A percentile compares a stretch with the other conserved stretches of the same genome.
These are phyloP conservation scores for Theileria sp. DNA, from an alignment of 169 alveolate species.

Conservation along the genomic window DNA sequence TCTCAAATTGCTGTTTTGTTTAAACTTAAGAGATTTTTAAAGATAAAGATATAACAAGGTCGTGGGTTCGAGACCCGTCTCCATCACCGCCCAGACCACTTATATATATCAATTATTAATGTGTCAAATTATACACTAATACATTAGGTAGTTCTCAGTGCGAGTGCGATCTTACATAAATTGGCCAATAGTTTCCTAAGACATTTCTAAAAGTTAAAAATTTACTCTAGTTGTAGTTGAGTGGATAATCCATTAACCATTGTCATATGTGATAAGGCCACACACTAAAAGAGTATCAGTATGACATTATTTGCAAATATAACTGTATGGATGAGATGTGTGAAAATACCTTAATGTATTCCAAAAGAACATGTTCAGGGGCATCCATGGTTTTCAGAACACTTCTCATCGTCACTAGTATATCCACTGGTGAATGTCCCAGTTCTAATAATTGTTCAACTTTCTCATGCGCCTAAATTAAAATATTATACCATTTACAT, in stretches of 20 bases:
- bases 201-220: background rate
- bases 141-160: conserved; percentile 20
- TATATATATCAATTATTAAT: background rate
- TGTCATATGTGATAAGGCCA: conserved; percentile 62
- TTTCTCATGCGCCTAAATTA: conserved; percentile 60
- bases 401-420: conserved; percentile 70
- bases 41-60: too few relatives aligned
- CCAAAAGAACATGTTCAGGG: conserved; percentile 75
- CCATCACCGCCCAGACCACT: background rate
- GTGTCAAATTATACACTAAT: background rate
- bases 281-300: background rate
- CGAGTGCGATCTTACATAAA: conserved; percentile 54
- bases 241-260: conserved; percentile 56
- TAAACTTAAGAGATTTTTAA: too few relatives aligned
- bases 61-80: background rate
- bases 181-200: conserved; percentile 55
- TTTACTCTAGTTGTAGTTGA: conserved; percentile 54
- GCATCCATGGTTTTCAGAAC: conserved; percentile 69
- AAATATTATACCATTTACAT: background rate
- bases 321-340: background rate
- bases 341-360: conserved; percentile 59
- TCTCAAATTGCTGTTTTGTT: too few relatives aligned
- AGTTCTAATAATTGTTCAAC: conserved; percentile 46
- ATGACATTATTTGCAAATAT: background rate
- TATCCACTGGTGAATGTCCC: conserved; percentile 90